phyloP scores from a whole-genome alignment of 768 basidiomycete genomes.

The Mycena floridula region DNA sequence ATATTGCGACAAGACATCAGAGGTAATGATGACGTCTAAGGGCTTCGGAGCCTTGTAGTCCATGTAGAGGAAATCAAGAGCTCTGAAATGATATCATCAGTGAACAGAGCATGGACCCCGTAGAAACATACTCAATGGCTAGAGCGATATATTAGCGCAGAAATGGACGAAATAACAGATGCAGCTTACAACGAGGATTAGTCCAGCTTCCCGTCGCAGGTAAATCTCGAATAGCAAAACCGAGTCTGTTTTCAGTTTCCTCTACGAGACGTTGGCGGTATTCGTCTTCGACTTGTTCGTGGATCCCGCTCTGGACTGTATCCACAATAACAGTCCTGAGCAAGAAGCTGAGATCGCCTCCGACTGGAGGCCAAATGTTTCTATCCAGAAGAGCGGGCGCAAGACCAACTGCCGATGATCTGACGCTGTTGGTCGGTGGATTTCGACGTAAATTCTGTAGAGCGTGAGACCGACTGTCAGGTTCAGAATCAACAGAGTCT shows the following conservation, averaged over 20 bases:
- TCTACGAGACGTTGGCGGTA: constrained; percentile 29
- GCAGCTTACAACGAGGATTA: constrained; percentile 70
- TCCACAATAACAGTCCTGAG: constrained; percentile 83
- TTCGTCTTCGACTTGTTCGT: constrained; percentile 22
- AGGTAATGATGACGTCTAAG: constrained; percentile 65
- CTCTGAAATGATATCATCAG: constrained; percentile 36
- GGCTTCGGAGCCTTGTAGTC: constrained; percentile 86
- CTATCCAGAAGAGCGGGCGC: constrained; percentile 66
- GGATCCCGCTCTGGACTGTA: constrained; percentile 41
- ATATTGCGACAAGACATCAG: constrained; percentile 74
- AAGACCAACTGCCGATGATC: constrained; percentile 65
- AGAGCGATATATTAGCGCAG: constrained; percentile 3
- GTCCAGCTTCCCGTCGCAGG: constrained; percentile 73
- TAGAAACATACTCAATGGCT: constrained; percentile 30
- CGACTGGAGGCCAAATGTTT: constrained; percentile 83
- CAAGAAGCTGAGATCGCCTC: constrained; percentile 77
- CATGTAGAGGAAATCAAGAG: constrained; percentile 85
- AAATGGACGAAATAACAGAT: constrained; percentile 1
- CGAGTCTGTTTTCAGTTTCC: constrained; percentile 73
- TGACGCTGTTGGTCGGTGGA: constrained; percentile 19
- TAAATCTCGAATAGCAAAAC: constrained; percentile 79
- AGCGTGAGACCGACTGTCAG: constrained; percentile 16
- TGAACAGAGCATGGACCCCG: no score
- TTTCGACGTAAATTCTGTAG: constrained; percentile 24
- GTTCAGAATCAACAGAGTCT: constrained; percentile 51